Evolutionary conservation across 176 grass and related monocot species (phyloP), one percentile per base, ranked within the genome.

Genomic region (Miscanthus lutarioriparius): DNA sequence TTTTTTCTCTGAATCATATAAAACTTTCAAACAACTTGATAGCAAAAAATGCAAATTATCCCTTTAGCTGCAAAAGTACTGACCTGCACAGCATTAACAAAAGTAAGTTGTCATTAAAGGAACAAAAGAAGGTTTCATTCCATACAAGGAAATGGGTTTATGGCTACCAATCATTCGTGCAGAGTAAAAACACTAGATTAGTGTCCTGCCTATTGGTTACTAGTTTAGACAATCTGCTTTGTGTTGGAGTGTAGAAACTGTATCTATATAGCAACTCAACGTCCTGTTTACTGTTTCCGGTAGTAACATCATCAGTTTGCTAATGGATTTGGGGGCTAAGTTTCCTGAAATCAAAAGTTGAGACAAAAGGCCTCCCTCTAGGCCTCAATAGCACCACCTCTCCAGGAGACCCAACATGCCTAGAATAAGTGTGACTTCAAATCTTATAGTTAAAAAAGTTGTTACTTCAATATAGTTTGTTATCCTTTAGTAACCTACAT

Each of bases 81-180:
- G 7, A 37, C 71, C 82, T 91, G 89, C 54, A 90, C 72, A 80
- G 56, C 64, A 87, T 84, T 36, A 53, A 30, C 25, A 64, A 64
- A 91, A 83, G 17, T 11, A 63, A 56, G 19, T 73, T 36, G 35
- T 44, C 39, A 67, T 22, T 48, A 86, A 59, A 64, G 27, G 0
- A 23, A 22, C 33, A 71, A 72, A 86, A 25, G 16, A 56, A 7
- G 5, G 63, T 65, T 86, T 43, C 8, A 15, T 9, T 67, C 22
- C 33, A 67, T 76, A 67, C 28, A 10, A 8, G 20, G 15, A 22
- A 33, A 53, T 3, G 39, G 25, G 61, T 45, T 44, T 43, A 80
- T 45, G 41, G 40, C 73, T 75, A 75, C 48, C 33, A 3, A 56
- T 30, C 51, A 67, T 33, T 66, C 22, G 30, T 64, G 58, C 56